phyloP scores from a whole-genome alignment of 768 basidiomycete species.

The Dioszegia hungarica region DNA sequence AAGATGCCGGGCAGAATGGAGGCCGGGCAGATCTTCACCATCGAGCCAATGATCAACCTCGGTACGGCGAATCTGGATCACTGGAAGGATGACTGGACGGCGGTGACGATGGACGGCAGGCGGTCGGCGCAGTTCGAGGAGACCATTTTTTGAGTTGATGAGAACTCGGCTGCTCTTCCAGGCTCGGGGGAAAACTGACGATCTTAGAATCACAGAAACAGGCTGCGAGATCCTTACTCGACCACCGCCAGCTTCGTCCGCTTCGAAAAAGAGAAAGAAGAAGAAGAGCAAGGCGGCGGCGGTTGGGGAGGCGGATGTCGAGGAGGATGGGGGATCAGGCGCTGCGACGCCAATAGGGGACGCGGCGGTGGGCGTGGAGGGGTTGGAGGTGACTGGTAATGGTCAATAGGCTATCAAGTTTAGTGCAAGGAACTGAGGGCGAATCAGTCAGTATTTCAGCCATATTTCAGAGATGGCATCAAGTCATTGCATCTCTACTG shows the following conservation, averaged over 20 bases:
- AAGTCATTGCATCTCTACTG: not conserved
- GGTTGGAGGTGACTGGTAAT: not conserved
- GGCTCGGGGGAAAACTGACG: not conserved
- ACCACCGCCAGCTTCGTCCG: constrained; percentile 22
- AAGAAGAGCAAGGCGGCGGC: constrained; percentile 8
- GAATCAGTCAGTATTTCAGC: too few species aligned
- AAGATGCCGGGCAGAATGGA: constrained; percentile 92
- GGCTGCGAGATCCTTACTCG: constrained; percentile 80
- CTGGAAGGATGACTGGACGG: constrained; percentile 94
- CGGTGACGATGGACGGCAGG: constrained; percentile 84
- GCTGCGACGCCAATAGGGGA: constrained; percentile 16
- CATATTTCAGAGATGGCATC: too few species aligned
- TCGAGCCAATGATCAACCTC: constrained; percentile 87
- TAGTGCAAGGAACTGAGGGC: too few species aligned
- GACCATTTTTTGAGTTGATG: constrained; percentile 71
- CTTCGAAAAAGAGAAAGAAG: constrained; percentile 18
- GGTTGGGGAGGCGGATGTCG: not conserved
- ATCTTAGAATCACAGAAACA: constrained; percentile 74
- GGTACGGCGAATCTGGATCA: constrained; percentile 54
- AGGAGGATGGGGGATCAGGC: not conserved
- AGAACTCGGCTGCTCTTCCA: not conserved
- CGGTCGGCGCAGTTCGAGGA: constrained; percentile 96
- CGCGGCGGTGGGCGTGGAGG: constrained; percentile 15
- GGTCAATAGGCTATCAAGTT: too few species aligned
- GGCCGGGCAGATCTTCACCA: constrained; percentile 57